Evolutionary conservation across 2,329 filamentous ascomycete species (phyloP).

Genomic region (Venturia aucupariae): DNA sequence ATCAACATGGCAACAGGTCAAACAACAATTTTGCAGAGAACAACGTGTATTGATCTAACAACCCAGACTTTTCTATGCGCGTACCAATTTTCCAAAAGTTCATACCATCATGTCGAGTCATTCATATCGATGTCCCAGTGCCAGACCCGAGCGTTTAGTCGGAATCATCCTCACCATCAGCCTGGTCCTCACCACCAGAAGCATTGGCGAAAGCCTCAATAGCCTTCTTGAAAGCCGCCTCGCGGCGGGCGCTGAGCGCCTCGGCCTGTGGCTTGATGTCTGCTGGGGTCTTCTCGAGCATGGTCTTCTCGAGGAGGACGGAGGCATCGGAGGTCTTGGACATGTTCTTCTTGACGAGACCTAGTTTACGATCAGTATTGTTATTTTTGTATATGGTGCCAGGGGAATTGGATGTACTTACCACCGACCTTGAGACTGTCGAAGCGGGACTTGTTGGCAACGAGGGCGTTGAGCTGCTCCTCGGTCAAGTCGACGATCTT

Average conservation of each 20-base stretch:
- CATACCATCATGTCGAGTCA: background rate
- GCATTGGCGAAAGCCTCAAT: constrained; percentile 18
- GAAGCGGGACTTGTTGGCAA: constrained; percentile 19
- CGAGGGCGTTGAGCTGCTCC: constrained; percentile 19
- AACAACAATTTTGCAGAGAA: background rate
- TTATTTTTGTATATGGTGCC: no score
- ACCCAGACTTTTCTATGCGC: background rate
- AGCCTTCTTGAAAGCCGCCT: constrained; percentile 19
- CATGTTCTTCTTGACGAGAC: constrained; percentile 21
- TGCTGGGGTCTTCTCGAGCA: constrained; percentile 19
- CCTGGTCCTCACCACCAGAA: constrained; percentile 19
- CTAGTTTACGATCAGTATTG: background rate
- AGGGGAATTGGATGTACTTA: background rate
- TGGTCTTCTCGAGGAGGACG: constrained; percentile 17
- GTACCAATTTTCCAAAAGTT: no score
- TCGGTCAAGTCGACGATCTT: constrained; percentile 21
- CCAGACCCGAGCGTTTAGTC: constrained; percentile 16
- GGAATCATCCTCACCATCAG: constrained; percentile 22
- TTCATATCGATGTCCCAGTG: background rate
- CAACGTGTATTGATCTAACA: background rate
- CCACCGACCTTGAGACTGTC: constrained; percentile 17
- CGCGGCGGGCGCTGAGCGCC: constrained; percentile 18
- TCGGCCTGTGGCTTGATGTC: constrained; percentile 18
- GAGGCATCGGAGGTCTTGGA: constrained; percentile 17
- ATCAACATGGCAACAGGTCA: no score